Conservation (phyloP, 768 basidiomycete species). For the Clitopilus hobsonii region DNA sequence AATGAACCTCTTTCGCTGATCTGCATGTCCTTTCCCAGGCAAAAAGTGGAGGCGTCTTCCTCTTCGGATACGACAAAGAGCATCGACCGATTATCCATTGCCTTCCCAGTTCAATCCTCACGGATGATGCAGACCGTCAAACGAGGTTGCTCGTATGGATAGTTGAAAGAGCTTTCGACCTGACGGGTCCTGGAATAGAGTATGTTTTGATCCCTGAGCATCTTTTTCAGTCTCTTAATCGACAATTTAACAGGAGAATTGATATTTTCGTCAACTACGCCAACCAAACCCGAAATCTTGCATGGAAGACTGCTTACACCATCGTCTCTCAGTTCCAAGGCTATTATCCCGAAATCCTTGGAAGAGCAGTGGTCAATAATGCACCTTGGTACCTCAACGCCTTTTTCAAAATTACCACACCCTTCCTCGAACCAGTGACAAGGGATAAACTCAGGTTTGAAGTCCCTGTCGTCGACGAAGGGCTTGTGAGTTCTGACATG, state of each 20-base stretch:
- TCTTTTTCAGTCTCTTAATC: too few species aligned
- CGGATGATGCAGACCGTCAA: background rate
- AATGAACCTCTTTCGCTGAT: background rate
- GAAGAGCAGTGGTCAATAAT: background rate
- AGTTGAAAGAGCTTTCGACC: background rate
- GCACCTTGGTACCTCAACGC: background rate
- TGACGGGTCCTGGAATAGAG: background rate
- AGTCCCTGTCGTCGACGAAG: background rate
- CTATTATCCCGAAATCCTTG: background rate
- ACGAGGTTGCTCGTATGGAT: background rate
- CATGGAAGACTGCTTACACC: background rate
- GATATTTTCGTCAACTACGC: background rate
- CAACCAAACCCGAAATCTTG: background rate
- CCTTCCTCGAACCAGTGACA: background rate
- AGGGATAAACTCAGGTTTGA: background rate
- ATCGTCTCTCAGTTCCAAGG: background rate
- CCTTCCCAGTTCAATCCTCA: background rate
- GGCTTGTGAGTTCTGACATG: background rate
- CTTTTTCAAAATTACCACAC: background rate
- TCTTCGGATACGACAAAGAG: background rate
- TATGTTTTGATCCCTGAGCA: background rate
- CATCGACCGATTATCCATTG: background rate
- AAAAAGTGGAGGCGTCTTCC: background rate
- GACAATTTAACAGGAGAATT: too few species aligned
- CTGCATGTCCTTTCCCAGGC: background rate